Evolutionary conservation across 2,329 filamentous ascomycete genomes (phyloP).

Genomic region (Ophiostoma quercus): DNA sequence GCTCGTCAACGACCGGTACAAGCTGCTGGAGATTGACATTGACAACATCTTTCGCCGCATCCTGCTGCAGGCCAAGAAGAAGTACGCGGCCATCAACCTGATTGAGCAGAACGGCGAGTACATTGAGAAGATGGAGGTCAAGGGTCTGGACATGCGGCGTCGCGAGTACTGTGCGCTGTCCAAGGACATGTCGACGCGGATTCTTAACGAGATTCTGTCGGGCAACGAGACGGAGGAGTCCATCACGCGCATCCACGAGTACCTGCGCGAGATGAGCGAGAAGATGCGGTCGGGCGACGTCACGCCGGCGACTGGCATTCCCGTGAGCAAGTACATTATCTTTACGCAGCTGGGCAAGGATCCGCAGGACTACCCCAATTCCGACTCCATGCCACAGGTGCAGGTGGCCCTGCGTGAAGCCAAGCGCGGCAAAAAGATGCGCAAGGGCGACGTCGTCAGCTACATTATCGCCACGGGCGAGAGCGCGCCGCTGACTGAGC

Average conservation of each 20-base stretch:
- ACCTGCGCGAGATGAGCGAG: slow-evolving; percentile 73
- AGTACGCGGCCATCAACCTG: slow-evolving; percentile 95
- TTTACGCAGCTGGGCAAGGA: slow-evolving; percentile 95
- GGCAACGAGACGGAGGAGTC: slow-evolving; percentile 87
- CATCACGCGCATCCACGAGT: slow-evolving; percentile 86
- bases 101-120: slow-evolving; percentile 77
- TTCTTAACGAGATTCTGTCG: slow-evolving; percentile 91
- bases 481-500: slow-evolving; percentile 48
- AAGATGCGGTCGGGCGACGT: slow-evolving; percentile 80
- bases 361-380: slow-evolving; percentile 89
- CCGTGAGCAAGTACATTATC: slow-evolving; percentile 87
- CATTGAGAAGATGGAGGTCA: slow-evolving; percentile 92
- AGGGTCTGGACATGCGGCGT: slow-evolving; percentile 95
- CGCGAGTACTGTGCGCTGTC: slow-evolving; percentile 94
- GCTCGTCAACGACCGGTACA: slow-evolving; percentile 89
- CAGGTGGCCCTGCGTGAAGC: slow-evolving; percentile 89
- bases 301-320: slow-evolving; percentile 32
- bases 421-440: slow-evolving; percentile 77
- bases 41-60: slow-evolving; percentile 95
- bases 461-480: slow-evolving; percentile 76
- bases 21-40: slow-evolving; percentile 91
- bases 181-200: slow-evolving; percentile 85
- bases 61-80: slow-evolving; percentile 95
- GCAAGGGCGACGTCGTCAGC: slow-evolving; percentile 91
- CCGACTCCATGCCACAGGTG: slow-evolving; percentile 91